Conservation (phyloP, 306 rosid genomes). For the Malus fusca region DNA sequence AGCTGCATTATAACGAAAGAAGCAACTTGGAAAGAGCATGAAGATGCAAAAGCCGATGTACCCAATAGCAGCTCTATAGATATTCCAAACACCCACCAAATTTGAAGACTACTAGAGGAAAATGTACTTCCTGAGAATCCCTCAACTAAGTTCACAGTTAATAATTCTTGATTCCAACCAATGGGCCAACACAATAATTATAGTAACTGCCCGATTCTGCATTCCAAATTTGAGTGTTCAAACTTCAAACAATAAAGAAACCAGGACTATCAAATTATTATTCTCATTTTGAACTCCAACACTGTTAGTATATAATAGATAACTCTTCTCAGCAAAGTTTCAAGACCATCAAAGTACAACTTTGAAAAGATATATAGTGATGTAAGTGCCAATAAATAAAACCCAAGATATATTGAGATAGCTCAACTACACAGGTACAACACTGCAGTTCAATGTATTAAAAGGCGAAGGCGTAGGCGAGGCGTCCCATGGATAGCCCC, state of each 20-base stretch:
- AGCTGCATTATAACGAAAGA: background rate
- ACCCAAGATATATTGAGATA: background rate
- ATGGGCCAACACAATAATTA: no score
- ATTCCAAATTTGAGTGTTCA: background rate
- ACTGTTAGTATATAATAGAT: background rate
- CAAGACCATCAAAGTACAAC: background rate
- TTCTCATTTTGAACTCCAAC: background rate
- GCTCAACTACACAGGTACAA: background rate
- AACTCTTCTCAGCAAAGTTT: background rate
- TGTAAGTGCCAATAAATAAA: background rate
- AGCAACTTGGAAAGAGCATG: background rate
- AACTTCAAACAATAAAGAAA: background rate
- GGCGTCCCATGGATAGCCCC: no score
- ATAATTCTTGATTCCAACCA: no score
- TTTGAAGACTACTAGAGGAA: background rate
- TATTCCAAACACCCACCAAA: no score
- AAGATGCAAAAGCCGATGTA: no score
- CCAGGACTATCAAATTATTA: background rate
- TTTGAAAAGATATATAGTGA: background rate
- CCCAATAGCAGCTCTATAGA: no score
- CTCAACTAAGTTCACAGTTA: background rate
- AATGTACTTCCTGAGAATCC: background rate
- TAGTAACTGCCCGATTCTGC: no score
- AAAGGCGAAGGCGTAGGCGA: no score
- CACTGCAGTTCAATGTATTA: background rate